A percentile compares a stretch with the other conserved stretches of the same genome.
Conservation (phyloP, 306 rosid genomes). For the Astragalus glycyphyllos region DNA sequence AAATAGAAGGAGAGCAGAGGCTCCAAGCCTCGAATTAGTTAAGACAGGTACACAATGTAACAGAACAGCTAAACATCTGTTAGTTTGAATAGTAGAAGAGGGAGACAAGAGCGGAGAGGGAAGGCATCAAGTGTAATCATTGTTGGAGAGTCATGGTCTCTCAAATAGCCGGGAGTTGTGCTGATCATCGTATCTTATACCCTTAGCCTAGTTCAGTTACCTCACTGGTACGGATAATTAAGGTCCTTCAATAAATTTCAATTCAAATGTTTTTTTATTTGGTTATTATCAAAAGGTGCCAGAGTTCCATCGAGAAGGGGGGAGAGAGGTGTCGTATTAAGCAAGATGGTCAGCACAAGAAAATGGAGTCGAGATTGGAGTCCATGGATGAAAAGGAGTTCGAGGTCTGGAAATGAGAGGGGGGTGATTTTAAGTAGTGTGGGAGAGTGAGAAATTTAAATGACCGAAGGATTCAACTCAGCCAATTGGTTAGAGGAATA, state of each 20-base stretch:
- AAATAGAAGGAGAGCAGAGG: slow-evolving; percentile 4
- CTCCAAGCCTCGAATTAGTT: not conserved
- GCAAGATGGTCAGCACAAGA: not conserved
- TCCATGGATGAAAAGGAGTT: not conserved
- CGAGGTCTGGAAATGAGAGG: not conserved
- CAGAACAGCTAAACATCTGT: slow-evolving; percentile 2
- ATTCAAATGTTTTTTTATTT: too few relatives aligned
- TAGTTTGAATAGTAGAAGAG: not conserved
- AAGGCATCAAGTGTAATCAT: not conserved
- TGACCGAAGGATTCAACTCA: not conserved
- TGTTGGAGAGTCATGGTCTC: not conserved
- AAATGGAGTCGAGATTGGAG: not conserved
- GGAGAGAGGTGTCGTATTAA: not conserved
- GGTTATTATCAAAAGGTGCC: not conserved
- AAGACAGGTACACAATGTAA: not conserved
- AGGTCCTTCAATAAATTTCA: not conserved
- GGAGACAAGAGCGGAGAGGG: not conserved
- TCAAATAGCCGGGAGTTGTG: not conserved
- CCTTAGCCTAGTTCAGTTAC: not conserved
- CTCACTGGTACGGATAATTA: not conserved
- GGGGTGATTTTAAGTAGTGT: not conserved
- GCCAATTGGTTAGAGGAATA: not conserved
- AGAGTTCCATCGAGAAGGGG: not conserved
- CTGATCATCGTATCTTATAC: not conserved
- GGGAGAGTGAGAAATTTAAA: not conserved